Percentiles rank a stretch among this genome's conserved stretches.
Conservation (phyloP, 805 yeast genomes). For the Yarrowia porcina region DNA sequence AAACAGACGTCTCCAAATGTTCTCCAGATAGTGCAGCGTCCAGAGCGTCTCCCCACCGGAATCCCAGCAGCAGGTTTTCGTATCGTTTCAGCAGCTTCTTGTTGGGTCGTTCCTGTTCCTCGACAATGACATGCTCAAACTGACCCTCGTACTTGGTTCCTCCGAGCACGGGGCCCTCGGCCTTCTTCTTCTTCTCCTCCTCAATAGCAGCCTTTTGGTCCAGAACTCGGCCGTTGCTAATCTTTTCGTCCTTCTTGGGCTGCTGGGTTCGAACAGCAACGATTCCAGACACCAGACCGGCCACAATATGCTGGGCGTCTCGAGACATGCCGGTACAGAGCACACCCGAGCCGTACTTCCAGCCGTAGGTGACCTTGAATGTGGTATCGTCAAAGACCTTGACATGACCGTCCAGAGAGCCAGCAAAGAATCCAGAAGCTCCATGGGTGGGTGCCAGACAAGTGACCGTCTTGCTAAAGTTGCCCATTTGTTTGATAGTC, state of each 20-base stretch:
- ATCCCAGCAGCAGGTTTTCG: slow-evolving; percentile 79
- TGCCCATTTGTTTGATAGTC: slow-evolving; percentile 63
- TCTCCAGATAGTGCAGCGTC: slow-evolving; percentile 80
- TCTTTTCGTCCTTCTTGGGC: slow-evolving; percentile 56
- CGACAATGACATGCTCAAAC: slow-evolving; percentile 68
- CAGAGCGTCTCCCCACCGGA: slow-evolving; percentile 90
- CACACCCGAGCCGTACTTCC: slow-evolving; percentile 96
- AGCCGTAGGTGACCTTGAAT: slow-evolving; percentile 74
- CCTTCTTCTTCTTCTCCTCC: slow-evolving; percentile 51
- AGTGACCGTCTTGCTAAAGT: slow-evolving; percentile 92
- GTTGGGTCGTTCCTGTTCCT: slow-evolving; percentile 50
- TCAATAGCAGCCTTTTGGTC: slow-evolving; percentile 43
- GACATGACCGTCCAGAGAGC: slow-evolving; percentile 96
- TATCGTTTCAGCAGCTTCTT: slow-evolving; percentile 71
- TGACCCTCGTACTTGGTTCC: slow-evolving; percentile 92
- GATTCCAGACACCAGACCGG: slow-evolving; percentile 87
- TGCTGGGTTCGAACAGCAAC: slow-evolving; percentile 78
- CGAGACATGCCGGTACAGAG: slow-evolving; percentile 89
- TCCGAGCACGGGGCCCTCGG: slow-evolving; percentile 57
- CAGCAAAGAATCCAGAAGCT: slow-evolving; percentile 74
- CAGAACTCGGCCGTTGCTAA: slow-evolving; percentile 28
- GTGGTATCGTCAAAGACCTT: slow-evolving; percentile 82
- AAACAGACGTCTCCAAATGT: slow-evolving; percentile 73
- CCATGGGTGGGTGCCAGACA: slow-evolving; percentile 59
- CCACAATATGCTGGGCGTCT: slow-evolving; percentile 78